These are phyloP conservation scores for Dactylellina leptospora DNA, from an alignment of 2,329 filamentous ascomycete species.

Conservation along the genomic window DNA sequence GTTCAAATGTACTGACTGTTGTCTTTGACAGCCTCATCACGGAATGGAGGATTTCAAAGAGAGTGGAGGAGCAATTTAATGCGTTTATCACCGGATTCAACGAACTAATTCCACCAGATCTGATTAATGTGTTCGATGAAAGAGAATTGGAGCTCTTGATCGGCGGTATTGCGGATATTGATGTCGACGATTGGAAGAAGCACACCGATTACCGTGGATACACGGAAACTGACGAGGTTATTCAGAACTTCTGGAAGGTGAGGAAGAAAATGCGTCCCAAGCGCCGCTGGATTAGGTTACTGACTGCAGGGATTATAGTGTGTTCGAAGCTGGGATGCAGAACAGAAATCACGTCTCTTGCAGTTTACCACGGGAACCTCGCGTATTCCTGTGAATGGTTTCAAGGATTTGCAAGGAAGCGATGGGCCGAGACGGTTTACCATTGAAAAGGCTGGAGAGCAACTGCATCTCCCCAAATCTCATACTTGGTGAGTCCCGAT, in stretches of 20 bases:
- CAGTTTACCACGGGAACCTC: slow-evolving; percentile 98
- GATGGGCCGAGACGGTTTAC: slow-evolving; percentile 95
- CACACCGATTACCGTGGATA: slow-evolving; percentile 99
- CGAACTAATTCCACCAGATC: slow-evolving; percentile 92
- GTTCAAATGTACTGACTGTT: background rate
- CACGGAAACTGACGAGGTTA: slow-evolving; percentile 95
- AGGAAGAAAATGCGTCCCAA: slow-evolving; percentile 39
- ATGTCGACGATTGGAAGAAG: slow-evolving; percentile 99
- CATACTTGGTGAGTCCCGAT: slow-evolving; percentile 91
- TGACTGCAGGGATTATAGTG: slow-evolving; percentile 62
- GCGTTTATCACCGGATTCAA: slow-evolving; percentile 98
- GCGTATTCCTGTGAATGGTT: slow-evolving; percentile 97
- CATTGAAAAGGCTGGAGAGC: slow-evolving; percentile 95
- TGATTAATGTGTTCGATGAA: slow-evolving; percentile 99
- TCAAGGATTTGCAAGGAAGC: slow-evolving; percentile 97
- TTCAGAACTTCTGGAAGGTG: slow-evolving; percentile 97
- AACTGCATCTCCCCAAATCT: slow-evolving; percentile 89
- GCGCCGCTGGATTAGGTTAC: no score
- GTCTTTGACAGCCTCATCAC: slow-evolving; percentile 75
- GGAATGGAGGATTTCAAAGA: slow-evolving; percentile 99
- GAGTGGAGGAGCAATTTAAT: slow-evolving; percentile 97
- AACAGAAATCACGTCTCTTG: slow-evolving; percentile 94
- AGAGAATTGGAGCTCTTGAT: slow-evolving; percentile 95
- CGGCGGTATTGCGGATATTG: slow-evolving; percentile 98
- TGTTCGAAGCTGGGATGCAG: slow-evolving; percentile 94